A percentile compares a stretch with the other conserved stretches of the same genome.
Evolutionary conservation across 805 yeast genomes (phyloP).

Genomic region (Wickerhamiella vanderwaltii): DNA sequence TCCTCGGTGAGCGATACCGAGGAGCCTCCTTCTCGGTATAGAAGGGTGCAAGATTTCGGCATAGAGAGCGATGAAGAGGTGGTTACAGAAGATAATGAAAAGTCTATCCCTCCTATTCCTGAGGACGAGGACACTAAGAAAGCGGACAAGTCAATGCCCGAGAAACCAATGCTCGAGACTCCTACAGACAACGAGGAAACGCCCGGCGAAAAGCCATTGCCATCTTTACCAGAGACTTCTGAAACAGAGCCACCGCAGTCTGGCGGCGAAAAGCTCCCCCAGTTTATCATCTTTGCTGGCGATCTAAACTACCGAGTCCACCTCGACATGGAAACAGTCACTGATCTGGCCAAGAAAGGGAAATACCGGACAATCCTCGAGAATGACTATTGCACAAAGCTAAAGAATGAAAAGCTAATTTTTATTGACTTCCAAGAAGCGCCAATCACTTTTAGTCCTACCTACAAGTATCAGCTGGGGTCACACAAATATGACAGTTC

Average conservation of each 20-base stretch:
- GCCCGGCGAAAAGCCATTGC: not conserved
- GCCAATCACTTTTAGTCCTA: slow-evolving; percentile 39
- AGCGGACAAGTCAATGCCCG: slow-evolving; percentile 16
- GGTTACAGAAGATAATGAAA: not conserved
- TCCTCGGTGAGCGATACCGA: not conserved
- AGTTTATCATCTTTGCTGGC: slow-evolving; percentile 33
- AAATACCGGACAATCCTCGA: slow-evolving; percentile 30
- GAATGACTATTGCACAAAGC: slow-evolving; percentile 35
- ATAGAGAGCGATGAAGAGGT: not conserved
- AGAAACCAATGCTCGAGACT: not conserved
- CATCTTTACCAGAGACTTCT: not conserved
- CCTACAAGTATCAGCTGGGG: slow-evolving; percentile 36
- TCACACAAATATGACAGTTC: slow-evolving; percentile 18
- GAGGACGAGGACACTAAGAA: not conserved
- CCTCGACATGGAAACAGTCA: slow-evolving; percentile 25
- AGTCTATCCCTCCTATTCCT: not conserved
- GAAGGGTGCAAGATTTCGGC: not conserved
- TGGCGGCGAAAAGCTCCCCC: too few relatives aligned
- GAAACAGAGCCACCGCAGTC: not conserved
- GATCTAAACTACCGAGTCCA: slow-evolving; percentile 49
- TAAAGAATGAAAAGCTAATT: slow-evolving; percentile 25
- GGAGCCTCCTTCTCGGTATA: slow-evolving; percentile 2
- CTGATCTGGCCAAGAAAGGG: slow-evolving; percentile 24
- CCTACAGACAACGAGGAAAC: too few relatives aligned
- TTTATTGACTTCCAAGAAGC: slow-evolving; percentile 39